Percentiles rank a stretch among this genome's conserved stretches.
phyloP scores from a whole-genome alignment of 768 basidiomycete genomes.

The Mycena rosella region DNA sequence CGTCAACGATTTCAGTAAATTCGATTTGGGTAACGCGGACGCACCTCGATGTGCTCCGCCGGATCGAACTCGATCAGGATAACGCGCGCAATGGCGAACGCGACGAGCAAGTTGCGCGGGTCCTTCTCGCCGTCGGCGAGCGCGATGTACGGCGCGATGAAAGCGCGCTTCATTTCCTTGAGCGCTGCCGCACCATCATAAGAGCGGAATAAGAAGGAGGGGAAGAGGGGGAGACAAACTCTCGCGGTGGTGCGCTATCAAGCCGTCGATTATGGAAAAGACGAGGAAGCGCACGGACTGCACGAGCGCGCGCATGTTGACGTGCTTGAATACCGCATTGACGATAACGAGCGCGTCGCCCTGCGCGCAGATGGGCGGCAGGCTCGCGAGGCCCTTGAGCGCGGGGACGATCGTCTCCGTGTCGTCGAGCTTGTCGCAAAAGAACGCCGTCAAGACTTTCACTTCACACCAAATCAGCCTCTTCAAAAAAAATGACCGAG shows the following conservation, averaged over 20 bases:
- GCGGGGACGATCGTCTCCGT: conserved; percentile 87
- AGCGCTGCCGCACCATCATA: conserved; percentile 60
- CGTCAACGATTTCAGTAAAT: background rate
- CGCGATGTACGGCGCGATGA: conserved; percentile 79
- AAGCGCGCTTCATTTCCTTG: conserved; percentile 77
- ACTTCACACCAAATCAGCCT: too few relatives aligned
- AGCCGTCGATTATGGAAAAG: conserved; percentile 82
- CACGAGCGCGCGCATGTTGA: conserved; percentile 85
- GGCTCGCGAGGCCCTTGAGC: conserved; percentile 77
- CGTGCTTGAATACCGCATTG: conserved; percentile 81
- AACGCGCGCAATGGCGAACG: conserved; percentile 90
- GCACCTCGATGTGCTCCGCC: conserved; percentile 78
- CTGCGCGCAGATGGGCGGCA: conserved; percentile 75
- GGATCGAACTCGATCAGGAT: conserved; percentile 92
- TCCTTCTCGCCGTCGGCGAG: conserved; percentile 98
- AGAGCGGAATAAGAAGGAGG: conserved; percentile 8
- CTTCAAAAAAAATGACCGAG: too few relatives aligned
- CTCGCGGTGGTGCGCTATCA: conserved; percentile 79
- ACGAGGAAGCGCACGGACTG: conserved; percentile 87
- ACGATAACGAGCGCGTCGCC: conserved; percentile 72
- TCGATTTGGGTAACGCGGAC: too few relatives aligned
- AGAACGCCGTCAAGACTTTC: conserved; percentile 86
- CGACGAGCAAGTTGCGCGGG: conserved; percentile 91
- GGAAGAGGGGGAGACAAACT: conserved; percentile 53
- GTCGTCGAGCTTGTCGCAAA: conserved; percentile 88